Evolutionary conservation across 257 asterid species (phyloP).

Genomic region (Penstemon eatonii): DNA sequence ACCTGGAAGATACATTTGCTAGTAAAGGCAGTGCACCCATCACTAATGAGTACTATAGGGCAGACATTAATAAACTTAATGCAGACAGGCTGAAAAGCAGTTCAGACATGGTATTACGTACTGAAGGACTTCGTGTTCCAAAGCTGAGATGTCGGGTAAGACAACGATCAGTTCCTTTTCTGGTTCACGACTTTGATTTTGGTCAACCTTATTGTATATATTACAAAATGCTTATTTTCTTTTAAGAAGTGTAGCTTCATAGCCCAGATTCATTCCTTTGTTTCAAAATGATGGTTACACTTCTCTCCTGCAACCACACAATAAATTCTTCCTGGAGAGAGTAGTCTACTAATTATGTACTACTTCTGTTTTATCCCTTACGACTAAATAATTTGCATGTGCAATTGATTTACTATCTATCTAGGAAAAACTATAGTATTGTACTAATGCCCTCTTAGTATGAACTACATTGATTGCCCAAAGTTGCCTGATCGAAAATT

Average conservation of each 20-base stretch:
- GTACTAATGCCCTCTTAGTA: constrained; percentile 8
- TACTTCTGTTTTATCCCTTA: constrained; percentile 3
- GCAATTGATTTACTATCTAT: neutral
- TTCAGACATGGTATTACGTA: constrained; percentile 60
- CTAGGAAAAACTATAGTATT: constrained; percentile 5
- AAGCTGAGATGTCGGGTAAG: constrained; percentile 94
- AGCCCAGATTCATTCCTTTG: constrained; percentile 21
- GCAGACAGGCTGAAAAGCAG: constrained; percentile 47
- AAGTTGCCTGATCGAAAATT: constrained; percentile 8
- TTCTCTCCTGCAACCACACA: constrained; percentile 16
- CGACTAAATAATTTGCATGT: neutral
- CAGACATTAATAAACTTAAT: constrained; percentile 46
- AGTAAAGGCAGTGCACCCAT: constrained; percentile 51
- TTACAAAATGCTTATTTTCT: constrained; percentile 18
- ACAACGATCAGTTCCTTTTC: constrained; percentile 23
- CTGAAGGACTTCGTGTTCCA: constrained; percentile 55
- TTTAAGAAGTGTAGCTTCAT: constrained; percentile 22
- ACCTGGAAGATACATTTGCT: constrained; percentile 42
- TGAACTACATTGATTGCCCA: constrained; percentile 18
- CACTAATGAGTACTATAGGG: constrained; percentile 76
- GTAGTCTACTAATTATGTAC: neutral
- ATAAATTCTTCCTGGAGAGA: neutral
- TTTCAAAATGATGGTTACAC: constrained; percentile 14
- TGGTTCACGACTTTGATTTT: neutral
- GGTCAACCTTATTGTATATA: constrained; percentile 11